Evolutionary conservation across 495 filamentous ascomycete genomes (phyloP).

Genomic region (Aspergillus kassunensis): DNA sequence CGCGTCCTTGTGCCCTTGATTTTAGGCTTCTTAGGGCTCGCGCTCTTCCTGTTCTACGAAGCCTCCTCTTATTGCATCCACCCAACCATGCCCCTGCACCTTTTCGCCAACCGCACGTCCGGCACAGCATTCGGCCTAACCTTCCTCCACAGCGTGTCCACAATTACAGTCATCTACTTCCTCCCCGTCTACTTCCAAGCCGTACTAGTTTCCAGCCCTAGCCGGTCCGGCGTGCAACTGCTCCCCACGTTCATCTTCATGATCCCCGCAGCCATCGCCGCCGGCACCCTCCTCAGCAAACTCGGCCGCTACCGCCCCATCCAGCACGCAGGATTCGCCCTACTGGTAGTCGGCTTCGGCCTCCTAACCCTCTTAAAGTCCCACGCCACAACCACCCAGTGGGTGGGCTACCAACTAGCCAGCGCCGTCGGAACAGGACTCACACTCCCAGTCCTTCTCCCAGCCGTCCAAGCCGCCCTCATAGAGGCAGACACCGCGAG

Average conservation of each 20-base stretch:
- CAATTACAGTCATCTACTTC: slow-evolving; percentile 44
- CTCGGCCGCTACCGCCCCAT: slow-evolving; percentile 47
- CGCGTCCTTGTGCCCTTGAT: slow-evolving; percentile 41
- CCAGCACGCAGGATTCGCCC: slow-evolving; percentile 47
- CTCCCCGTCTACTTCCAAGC: slow-evolving; percentile 50
- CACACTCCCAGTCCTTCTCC: slow-evolving; percentile 41
- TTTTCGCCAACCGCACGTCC: slow-evolving; percentile 47
- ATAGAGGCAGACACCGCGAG: background rate
- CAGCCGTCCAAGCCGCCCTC: slow-evolving; percentile 41
- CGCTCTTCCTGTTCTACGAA: slow-evolving; percentile 20
- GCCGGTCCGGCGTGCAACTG: slow-evolving; percentile 41
- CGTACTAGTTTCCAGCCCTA: slow-evolving; percentile 42
- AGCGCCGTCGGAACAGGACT: slow-evolving; percentile 46
- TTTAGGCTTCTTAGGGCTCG: slow-evolving; percentile 17
- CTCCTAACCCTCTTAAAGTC: slow-evolving; percentile 44
- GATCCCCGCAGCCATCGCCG: slow-evolving; percentile 41
- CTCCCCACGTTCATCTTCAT: slow-evolving; percentile 50
- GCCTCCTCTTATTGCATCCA: slow-evolving; percentile 17
- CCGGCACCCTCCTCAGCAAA: slow-evolving; percentile 36
- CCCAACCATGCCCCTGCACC: slow-evolving; percentile 43
- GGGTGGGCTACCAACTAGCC: slow-evolving; percentile 47
- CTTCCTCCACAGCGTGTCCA: slow-evolving; percentile 46
- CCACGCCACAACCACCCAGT: slow-evolving; percentile 35
- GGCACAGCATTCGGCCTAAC: slow-evolving; percentile 37
- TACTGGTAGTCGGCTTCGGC: slow-evolving; percentile 44